These are phyloP conservation scores for Cyclotella choctawhatcheeana DNA, from an alignment of 108 stramenopile genomes.

Conservation along the genomic window DNA sequence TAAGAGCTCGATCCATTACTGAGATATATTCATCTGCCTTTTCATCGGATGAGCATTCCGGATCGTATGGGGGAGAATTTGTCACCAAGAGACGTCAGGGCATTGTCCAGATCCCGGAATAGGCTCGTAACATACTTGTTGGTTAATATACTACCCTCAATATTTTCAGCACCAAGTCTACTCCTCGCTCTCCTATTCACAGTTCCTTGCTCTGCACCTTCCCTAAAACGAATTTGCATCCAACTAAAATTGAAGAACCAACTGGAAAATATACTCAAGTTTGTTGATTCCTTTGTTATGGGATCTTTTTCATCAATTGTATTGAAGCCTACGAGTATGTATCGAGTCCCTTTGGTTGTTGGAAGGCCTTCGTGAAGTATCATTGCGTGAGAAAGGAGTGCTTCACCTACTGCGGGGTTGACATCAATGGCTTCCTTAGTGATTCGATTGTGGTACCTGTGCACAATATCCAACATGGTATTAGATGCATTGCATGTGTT, in stretches of 20 bases:
- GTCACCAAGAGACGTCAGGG: conserved; percentile 22
- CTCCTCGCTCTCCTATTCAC: conserved; percentile 4
- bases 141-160: conserved; percentile 6
- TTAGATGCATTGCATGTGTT: too few species aligned
- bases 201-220: conserved; percentile 27
- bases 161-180: background rate
- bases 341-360: conserved; percentile 60
- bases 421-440: conserved; percentile 48
- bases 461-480: too few species aligned
- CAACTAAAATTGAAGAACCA: conserved; percentile 62
- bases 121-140: conserved; percentile 11
- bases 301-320: conserved; percentile 68
- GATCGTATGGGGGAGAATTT: conserved; percentile 11
- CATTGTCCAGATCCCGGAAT: conserved; percentile 13
- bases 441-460: conserved; percentile 16
- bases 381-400: conserved; percentile 50
- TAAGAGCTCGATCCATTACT: conserved; percentile 38
- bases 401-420: conserved; percentile 53
- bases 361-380: conserved; percentile 65
- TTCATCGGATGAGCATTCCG: conserved; percentile 10
- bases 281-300: conserved; percentile 35
- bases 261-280: conserved; percentile 54
- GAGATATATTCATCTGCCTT: conserved; percentile 14
- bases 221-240: conserved; percentile 52
- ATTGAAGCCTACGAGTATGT: conserved; percentile 72